Base-by-base conservation (phyloP, 2,329 filamentous ascomycete species). In the Helicocarpus griseus region DNA sequence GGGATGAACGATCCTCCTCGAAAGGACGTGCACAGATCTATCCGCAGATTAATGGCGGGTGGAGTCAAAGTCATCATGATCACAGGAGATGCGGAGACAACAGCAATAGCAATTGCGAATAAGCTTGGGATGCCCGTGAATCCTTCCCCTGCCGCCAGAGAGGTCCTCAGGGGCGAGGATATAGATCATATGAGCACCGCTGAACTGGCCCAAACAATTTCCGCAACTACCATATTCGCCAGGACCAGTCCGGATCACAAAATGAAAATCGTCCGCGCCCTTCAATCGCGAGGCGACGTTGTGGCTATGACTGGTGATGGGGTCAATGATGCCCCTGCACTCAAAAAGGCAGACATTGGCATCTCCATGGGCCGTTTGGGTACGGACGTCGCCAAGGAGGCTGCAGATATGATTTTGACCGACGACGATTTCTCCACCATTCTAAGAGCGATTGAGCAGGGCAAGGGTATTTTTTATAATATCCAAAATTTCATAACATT, bases 401-500 rank as follows among this genome's bases (percentile, higher is more conserved):
- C 88, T 2, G 85, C 87, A 1, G 88, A 94, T 62, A 93, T 95
- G 77, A 87, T 94, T 33, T 73, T 95, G 38, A 89, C 87, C 0
- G 87, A 93, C 63, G 88, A 93, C 67, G 90, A 94, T 69, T 94
- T 94, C 63, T 86, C 88, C 9, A 89, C 85, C 4, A 98, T 98
- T 56, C 77, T 98, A 9, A 87, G 84, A 54, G 93, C 93, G 28
- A 98, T 98, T 56, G 93, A 98, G 68, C 93, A 98, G 73, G 94
- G 93, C 70, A 98, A 98, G 70, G 93, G 90, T 51, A 98, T 98
- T 60, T 98, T 98, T 72, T 95, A 93, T 78, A 98, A 98, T 69
- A 97, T 98, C 59, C 93, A 98, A 66, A 98, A 98, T 69, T 98
- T 98, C 72, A 79, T 98, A 57, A 97, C 93, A 0, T 98, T 98